Percentiles rank a stretch among this genome's conserved stretches.
phyloP scores from a whole-genome alignment of 495 filamentous ascomycete genomes.

The Trichoderma reesei region DNA sequence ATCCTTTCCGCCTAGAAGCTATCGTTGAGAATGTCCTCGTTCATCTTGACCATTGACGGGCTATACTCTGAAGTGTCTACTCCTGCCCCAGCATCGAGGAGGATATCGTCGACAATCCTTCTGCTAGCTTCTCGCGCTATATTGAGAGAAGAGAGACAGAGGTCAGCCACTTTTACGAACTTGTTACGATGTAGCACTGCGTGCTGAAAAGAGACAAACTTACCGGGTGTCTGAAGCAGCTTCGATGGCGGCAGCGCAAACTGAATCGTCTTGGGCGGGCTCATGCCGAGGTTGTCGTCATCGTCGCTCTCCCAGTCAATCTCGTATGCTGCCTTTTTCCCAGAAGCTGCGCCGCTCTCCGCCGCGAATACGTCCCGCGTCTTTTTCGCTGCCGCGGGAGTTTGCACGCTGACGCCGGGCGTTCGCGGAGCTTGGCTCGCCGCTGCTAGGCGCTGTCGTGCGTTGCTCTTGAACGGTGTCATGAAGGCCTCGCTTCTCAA shows the following conservation, averaged over 20 bases:
- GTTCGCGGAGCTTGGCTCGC: slow-evolving; percentile 35
- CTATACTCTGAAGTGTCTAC: slow-evolving; percentile 45
- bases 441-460: slow-evolving; percentile 12
- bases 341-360: slow-evolving; percentile 9
- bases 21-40: slow-evolving; percentile 55
- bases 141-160: background rate
- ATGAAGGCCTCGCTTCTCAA: slow-evolving; percentile 79
- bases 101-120: slow-evolving; percentile 82
- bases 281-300: slow-evolving; percentile 56
- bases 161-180: background rate
- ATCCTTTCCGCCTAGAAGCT: slow-evolving; percentile 43
- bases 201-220: slow-evolving; percentile 17
- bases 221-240: slow-evolving; percentile 85
- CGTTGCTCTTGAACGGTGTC: slow-evolving; percentile 45
- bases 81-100: slow-evolving; percentile 74
- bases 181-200: background rate
- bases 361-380: slow-evolving; percentile 33
- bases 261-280: slow-evolving; percentile 94
- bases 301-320: slow-evolving; percentile 59
- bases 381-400: slow-evolving; percentile 42
- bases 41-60: slow-evolving; percentile 65
- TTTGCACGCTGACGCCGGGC: slow-evolving; percentile 73
- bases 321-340: slow-evolving; percentile 28
- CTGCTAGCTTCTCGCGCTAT: slow-evolving; percentile 81
- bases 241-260: slow-evolving; percentile 84